phyloP scores from a whole-genome alignment of 2,329 filamentous ascomycete genomes.

The Verticillium isaacii region DNA sequence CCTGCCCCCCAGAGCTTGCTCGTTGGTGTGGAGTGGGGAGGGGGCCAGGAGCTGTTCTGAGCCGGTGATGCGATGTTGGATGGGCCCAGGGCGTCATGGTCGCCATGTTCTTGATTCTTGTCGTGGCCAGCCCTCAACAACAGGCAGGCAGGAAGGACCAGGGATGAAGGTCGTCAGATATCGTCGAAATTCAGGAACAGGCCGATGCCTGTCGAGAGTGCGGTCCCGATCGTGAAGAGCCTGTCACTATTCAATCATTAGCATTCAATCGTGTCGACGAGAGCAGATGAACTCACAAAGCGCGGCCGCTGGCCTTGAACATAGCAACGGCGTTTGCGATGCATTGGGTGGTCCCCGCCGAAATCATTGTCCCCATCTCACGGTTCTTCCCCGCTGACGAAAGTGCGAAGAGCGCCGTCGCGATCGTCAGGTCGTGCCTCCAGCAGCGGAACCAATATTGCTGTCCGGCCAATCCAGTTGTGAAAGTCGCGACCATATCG shows the following conservation, averaged over 20 bases:
- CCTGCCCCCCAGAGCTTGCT: not conserved
- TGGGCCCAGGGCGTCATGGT: too few species aligned
- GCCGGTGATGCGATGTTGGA: not conserved
- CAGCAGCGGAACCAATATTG: constrained; percentile 8
- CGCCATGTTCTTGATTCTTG: too few species aligned
- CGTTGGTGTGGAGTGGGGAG: not conserved
- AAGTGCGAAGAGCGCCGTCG: constrained; percentile 10
- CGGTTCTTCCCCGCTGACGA: constrained; percentile 4
- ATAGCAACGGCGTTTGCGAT: constrained; percentile 9
- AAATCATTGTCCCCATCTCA: constrained; percentile 15
- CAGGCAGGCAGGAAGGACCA: too few species aligned
- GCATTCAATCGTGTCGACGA: not conserved
- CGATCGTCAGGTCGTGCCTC: constrained; percentile 14
- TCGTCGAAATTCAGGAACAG: not conserved
- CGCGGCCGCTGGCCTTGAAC: constrained; percentile 2
- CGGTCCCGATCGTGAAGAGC: not conserved
- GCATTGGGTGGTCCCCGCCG: constrained; percentile 13
- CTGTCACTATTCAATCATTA: not conserved
- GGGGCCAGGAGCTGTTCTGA: not conserved
- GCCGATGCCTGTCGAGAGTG: constrained; percentile 4
- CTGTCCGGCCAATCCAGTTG: too few species aligned
- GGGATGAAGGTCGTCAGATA: not conserved
- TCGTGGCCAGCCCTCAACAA: too few species aligned
- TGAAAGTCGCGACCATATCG: too few species aligned
- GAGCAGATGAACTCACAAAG: constrained; percentile 5